Conservation (phyloP, 2,329 filamentous ascomycete genomes). For the Diaporthe vaccinii region DNA sequence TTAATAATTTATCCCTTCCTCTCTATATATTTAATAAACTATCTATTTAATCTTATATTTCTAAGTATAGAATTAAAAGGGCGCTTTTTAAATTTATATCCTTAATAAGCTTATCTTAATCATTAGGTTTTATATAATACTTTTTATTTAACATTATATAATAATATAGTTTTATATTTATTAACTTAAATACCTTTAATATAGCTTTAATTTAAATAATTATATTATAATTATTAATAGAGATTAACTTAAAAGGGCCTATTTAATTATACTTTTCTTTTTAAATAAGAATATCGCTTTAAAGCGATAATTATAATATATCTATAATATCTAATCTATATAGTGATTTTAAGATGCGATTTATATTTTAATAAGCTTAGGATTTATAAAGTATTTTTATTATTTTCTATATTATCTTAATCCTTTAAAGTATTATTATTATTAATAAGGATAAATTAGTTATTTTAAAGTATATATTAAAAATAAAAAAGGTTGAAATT, state of each 20-base stretch:
- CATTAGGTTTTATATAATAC: too few species aligned
- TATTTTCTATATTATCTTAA: too few species aligned
- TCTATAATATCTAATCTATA: background rate
- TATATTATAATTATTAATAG: background rate
- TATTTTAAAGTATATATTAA: background rate
- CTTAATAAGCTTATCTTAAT: background rate
- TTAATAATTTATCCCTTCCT: too few species aligned
- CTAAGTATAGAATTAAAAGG: background rate
- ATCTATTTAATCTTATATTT: too few species aligned
- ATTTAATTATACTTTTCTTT: background rate
- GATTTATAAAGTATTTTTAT: background rate
- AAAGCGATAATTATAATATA: background rate
- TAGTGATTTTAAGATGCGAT: background rate
- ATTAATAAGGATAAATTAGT: background rate
- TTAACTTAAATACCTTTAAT: background rate
- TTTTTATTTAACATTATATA: background rate
- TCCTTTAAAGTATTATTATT: background rate
- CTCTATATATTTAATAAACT: too few species aligned
- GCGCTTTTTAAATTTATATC: background rate
- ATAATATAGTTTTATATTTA: background rate
- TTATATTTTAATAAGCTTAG: background rate
- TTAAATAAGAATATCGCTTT: background rate
- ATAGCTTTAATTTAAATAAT: background rate
- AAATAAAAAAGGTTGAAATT: background rate
- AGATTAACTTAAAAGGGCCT: background rate